Conservation (phyloP, 2,329 filamentous ascomycete genomes). For the Phoma sp. region DNA sequence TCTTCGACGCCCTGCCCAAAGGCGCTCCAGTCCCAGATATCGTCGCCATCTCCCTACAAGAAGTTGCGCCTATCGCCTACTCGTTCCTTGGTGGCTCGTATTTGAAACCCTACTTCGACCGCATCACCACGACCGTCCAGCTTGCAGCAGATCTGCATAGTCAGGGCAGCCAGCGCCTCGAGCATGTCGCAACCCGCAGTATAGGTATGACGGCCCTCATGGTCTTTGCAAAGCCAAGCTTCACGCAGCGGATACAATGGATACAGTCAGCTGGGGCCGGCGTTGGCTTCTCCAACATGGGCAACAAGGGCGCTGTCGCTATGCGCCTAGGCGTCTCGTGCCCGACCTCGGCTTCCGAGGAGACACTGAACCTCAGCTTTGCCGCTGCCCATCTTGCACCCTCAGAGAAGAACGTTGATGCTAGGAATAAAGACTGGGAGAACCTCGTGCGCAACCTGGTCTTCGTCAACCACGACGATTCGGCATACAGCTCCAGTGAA, state of each 20-base stretch:
- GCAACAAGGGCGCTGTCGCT: slow-evolving; percentile 92
- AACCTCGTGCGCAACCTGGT: slow-evolving; percentile 80
- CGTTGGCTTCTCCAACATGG: slow-evolving; percentile 85
- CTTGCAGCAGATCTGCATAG: slow-evolving; percentile 64
- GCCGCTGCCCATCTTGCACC: slow-evolving; percentile 87
- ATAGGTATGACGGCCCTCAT: slow-evolving; percentile 90
- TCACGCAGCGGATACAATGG: slow-evolving; percentile 64
- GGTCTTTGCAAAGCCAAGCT: slow-evolving; percentile 74
- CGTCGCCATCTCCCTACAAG: slow-evolving; percentile 76
- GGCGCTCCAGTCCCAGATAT: slow-evolving; percentile 66
- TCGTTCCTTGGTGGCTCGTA: slow-evolving; percentile 86
- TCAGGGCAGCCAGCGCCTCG: slow-evolving; percentile 62
- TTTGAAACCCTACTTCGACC: slow-evolving; percentile 75
- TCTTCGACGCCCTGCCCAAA: slow-evolving; percentile 56
- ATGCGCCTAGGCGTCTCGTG: slow-evolving; percentile 69
- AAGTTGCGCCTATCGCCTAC: slow-evolving; percentile 83
- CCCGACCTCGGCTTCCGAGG: slow-evolving; percentile 43
- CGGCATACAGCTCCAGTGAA: slow-evolving; percentile 40
- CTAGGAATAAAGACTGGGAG: slow-evolving; percentile 87
- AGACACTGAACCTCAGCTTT: slow-evolving; percentile 74
- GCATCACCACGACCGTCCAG: slow-evolving; percentile 74
- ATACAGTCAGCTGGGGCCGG: slow-evolving; percentile 84
- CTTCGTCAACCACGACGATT: slow-evolving; percentile 61
- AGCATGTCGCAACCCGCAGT: slow-evolving; percentile 73
- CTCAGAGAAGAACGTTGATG: slow-evolving; percentile 77